Conservation (phyloP, 805 yeast genomes). For the Yarrowia yakushimensis region DNA sequence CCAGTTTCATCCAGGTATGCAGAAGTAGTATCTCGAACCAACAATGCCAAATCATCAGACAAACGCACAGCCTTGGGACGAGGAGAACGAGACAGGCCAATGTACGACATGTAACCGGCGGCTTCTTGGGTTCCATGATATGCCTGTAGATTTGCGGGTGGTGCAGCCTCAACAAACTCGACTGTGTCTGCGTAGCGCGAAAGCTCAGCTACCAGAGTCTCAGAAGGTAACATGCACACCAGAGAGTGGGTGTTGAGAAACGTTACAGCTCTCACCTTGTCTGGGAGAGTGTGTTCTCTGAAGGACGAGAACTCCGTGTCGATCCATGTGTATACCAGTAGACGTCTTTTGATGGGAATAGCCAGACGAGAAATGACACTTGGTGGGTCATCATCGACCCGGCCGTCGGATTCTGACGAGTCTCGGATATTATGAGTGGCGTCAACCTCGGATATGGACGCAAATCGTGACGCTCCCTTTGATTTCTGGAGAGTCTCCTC, state of each 20-base stretch:
- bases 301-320: slow-evolving; percentile 35
- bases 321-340: slow-evolving; percentile 34
- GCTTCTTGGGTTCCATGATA: slow-evolving; percentile 6
- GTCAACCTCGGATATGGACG: slow-evolving; percentile 28
- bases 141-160: not conserved
- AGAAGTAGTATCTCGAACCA: slow-evolving; percentile 13
- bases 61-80: slow-evolving; percentile 4
- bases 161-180: not conserved
- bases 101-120: slow-evolving; percentile 8
- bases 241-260: slow-evolving; percentile 30
- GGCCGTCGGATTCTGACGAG: not conserved
- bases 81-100: slow-evolving; percentile 17
- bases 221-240: slow-evolving; percentile 33
- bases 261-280: slow-evolving; percentile 33
- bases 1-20: slow-evolving; percentile 15
- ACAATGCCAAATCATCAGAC: not conserved
- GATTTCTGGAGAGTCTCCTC: slow-evolving; percentile 39
- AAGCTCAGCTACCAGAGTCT: slow-evolving; percentile 31
- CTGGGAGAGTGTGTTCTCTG: slow-evolving; percentile 35
- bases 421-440: not conserved
- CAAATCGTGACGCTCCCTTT: slow-evolving; percentile 38
- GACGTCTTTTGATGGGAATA: slow-evolving; percentile 31
- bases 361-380: slow-evolving; percentile 34
- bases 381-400: not conserved
- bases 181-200: not conserved